Evolutionary conservation across 768 basidiomycete species (phyloP).

Genomic region (Phaeolepiota aurea): DNA sequence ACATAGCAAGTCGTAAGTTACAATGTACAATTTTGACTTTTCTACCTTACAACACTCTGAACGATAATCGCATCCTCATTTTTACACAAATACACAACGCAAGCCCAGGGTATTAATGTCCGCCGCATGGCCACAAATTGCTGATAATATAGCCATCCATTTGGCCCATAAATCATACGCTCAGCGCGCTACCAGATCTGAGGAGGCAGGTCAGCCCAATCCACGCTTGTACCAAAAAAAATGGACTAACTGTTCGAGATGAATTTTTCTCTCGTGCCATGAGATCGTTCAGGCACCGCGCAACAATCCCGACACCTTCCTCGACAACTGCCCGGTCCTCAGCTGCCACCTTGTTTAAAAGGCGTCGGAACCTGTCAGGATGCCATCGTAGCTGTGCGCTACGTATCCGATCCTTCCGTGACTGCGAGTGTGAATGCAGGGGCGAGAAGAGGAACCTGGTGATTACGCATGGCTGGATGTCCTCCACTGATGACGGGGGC

Average conservation of each 20-base stretch:
- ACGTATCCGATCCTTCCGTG: constrained; percentile 59
- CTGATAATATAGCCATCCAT: too few relatives aligned
- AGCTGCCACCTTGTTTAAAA: constrained; percentile 42
- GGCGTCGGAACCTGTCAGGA: constrained; percentile 64
- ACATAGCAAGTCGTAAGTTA: too few relatives aligned
- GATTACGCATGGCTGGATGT: constrained; percentile 49
- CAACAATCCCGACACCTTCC: constrained; percentile 57
- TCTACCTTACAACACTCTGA: too few relatives aligned
- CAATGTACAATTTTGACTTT: too few relatives aligned
- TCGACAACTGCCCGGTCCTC: constrained; percentile 47
- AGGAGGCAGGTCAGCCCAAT: too few relatives aligned
- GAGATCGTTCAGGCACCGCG: constrained; percentile 59
- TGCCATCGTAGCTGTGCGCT: constrained; percentile 71
- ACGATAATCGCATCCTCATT: too few relatives aligned
- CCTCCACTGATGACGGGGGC: constrained; percentile 32
- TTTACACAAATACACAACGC: too few relatives aligned
- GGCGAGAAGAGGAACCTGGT: constrained; percentile 54
- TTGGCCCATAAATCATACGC: too few relatives aligned
- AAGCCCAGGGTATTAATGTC: too few relatives aligned
- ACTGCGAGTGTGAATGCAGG: constrained; percentile 48
- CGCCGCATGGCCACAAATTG: too few relatives aligned
- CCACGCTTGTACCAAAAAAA: too few relatives aligned
- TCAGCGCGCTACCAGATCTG: too few relatives aligned
- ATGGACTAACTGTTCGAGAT: constrained; percentile 6
- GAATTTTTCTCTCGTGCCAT: constrained; percentile 31